A percentile compares a stretch with the other conserved stretches of the same genome.
Evolutionary conservation across 1,284 basidiomycete genomes (phyloP).

Genomic region (Moesziomyces sp.): DNA sequence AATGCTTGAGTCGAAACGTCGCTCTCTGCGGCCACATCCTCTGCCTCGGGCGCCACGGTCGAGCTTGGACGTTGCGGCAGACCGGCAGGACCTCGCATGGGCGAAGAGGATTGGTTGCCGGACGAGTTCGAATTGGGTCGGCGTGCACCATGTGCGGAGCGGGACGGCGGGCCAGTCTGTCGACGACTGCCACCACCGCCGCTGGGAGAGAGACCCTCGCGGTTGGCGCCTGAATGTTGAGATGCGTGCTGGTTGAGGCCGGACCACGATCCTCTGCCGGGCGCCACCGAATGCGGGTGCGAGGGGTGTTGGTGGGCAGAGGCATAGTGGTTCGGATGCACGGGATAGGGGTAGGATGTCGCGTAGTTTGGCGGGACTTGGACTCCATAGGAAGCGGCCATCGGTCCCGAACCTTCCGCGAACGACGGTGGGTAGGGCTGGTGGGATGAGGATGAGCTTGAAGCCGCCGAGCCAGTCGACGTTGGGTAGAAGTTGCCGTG

Average conservation of each 20-base stretch:
- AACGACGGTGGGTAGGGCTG: slow-evolving; percentile 19
- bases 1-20: slow-evolving; percentile 1
- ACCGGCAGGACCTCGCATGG: slow-evolving; percentile 9
- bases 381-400: slow-evolving; percentile 9
- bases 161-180: slow-evolving; percentile 17
- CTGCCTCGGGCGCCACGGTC: not conserved
- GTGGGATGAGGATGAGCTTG: slow-evolving; percentile 13
- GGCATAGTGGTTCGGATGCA: slow-evolving; percentile 16
- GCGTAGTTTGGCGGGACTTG: slow-evolving; percentile 19
- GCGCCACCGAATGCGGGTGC: slow-evolving; percentile 7
- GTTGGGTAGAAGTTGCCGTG: slow-evolving; percentile 16
- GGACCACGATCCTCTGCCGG: slow-evolving; percentile 13
- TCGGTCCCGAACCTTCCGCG: slow-evolving; percentile 9
- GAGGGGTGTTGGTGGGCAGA: slow-evolving; percentile 17
- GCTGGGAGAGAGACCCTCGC: slow-evolving; percentile 2
- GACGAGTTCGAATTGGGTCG: slow-evolving; percentile 31
- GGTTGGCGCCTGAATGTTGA: not conserved
- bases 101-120: slow-evolving; percentile 18
- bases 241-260: slow-evolving; percentile 1
- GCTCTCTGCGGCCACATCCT: not conserved
- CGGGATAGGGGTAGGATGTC: slow-evolving; percentile 14
- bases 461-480: slow-evolving; percentile 9
- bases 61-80: slow-evolving; percentile 17
- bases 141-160: slow-evolving; percentile 4
- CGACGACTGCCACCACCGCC: slow-evolving; percentile 18